These are phyloP conservation scores for Asterionellopsis glacialis DNA, from an alignment of 108 stramenopile genomes.

Conservation along the genomic window DNA sequence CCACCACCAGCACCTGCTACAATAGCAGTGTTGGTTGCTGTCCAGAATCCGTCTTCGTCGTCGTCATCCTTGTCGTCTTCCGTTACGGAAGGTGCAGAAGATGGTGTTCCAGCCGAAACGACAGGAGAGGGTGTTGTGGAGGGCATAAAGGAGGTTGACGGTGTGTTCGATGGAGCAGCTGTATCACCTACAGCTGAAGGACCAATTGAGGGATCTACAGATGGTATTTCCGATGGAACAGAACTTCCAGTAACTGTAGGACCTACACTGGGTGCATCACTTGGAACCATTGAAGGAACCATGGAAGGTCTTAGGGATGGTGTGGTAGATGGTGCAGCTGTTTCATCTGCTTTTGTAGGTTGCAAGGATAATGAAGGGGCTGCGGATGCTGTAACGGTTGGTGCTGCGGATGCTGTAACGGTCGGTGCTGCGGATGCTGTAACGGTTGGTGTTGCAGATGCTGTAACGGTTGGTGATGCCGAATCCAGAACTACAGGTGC, in stretches of 20 bases:
- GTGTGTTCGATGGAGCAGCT: background rate
- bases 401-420: slow-evolving; percentile 3
- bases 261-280: background rate
- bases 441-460: slow-evolving; percentile 5
- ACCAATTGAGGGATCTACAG: slow-evolving; percentile 5
- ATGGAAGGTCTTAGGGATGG: slow-evolving; percentile 6
- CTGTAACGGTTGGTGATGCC: slow-evolving; percentile 4
- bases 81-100: no score
- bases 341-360: background rate
- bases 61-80: no score
- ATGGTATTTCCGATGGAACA: background rate
- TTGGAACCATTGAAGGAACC: slow-evolving; percentile 1
- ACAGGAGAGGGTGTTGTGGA: background rate
- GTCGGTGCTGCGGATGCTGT: background rate
- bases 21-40: slow-evolving; percentile 43
- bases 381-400: background rate
- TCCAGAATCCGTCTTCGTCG: slow-evolving; percentile 8
- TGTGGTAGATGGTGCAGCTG: background rate
- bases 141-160: background rate
- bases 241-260: background rate
- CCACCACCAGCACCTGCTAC: slow-evolving; percentile 44
- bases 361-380: slow-evolving; percentile 2
- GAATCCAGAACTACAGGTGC: slow-evolving; percentile 8
- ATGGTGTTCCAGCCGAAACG: no score
- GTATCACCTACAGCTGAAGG: background rate